These are phyloP conservation scores for Dendrobium catenatum DNA, from an alignment of 106 monocot genomes.

Conservation along the genomic window DNA sequence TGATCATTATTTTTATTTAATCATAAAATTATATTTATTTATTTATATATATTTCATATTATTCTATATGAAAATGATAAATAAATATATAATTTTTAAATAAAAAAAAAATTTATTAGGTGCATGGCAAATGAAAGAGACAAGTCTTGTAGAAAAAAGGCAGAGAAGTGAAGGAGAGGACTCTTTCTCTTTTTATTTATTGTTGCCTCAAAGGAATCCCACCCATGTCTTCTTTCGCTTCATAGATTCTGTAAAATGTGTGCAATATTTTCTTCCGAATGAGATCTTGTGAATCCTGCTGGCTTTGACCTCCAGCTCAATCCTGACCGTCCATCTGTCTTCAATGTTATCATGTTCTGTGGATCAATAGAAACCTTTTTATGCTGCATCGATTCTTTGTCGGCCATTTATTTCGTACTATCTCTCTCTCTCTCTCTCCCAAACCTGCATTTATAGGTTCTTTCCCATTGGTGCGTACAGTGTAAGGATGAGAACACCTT, in stretches of 20 bases:
- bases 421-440: no score
- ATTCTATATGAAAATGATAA: no score
- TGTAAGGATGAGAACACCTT: no score
- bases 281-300: background rate
- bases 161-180: background rate
- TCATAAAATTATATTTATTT: no score
- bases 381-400: slow-evolving; percentile 2
- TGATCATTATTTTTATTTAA: background rate
- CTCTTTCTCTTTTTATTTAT: background rate
- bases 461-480: no score
- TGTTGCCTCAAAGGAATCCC: background rate
- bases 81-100: no score
- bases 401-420: background rate
- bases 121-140: background rate
- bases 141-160: background rate
- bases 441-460: no score
- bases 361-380: background rate
- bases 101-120: no score
- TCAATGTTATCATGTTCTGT: background rate
- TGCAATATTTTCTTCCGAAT: background rate
- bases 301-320: slow-evolving; percentile 1
- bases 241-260: background rate
- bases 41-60: no score
- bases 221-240: background rate
- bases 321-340: background rate